Conservation (phyloP, 352 stramenopile genomes). For the Globisporangium uncinulatum region DNA sequence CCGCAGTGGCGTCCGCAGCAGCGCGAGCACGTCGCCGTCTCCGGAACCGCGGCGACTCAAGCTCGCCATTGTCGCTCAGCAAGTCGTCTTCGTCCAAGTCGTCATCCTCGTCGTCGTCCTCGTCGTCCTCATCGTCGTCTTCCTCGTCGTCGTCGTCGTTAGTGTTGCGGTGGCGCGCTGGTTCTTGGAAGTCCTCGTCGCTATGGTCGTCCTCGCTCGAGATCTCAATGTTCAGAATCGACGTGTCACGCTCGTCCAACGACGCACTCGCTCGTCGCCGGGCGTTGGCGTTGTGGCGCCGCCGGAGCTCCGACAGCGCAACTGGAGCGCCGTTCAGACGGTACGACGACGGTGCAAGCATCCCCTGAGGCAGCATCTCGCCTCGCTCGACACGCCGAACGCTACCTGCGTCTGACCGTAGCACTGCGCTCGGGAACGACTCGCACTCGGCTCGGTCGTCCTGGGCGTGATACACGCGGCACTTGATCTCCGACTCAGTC, state of each 20-base stretch:
- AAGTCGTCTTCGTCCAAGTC: conserved; percentile 47
- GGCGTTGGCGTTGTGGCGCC: conserved; percentile 24
- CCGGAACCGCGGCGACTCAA: conserved; percentile 31
- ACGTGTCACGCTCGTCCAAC: conserved; percentile 79
- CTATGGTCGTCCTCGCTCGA: conserved; percentile 83
- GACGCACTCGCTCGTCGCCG: conserved; percentile 20
- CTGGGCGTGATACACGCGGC: conserved; percentile 42
- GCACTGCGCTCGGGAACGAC: conserved; percentile 36
- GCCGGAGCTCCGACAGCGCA: conserved; percentile 57
- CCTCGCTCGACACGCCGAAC: background rate
- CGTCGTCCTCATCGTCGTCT: conserved; percentile 33
- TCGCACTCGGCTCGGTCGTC: conserved; percentile 38
- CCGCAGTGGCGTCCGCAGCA: conserved; percentile 6
- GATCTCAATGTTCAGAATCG: conserved; percentile 77
- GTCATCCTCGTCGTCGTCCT: conserved; percentile 52
- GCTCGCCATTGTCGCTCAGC: conserved; percentile 33
- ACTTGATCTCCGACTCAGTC: conserved; percentile 61
- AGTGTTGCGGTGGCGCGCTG: conserved; percentile 24
- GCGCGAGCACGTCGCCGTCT: conserved; percentile 29
- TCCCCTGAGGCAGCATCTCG: background rate
- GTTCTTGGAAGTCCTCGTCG: conserved; percentile 83
- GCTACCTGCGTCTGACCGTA: background rate
- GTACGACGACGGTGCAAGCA: conserved; percentile 44
- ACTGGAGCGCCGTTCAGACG: conserved; percentile 70
- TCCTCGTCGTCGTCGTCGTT: conserved; percentile 30